These are phyloP conservation scores for Yamadazyma laniorum DNA, from an alignment of 805 yeast species.

Conservation along the genomic window DNA sequence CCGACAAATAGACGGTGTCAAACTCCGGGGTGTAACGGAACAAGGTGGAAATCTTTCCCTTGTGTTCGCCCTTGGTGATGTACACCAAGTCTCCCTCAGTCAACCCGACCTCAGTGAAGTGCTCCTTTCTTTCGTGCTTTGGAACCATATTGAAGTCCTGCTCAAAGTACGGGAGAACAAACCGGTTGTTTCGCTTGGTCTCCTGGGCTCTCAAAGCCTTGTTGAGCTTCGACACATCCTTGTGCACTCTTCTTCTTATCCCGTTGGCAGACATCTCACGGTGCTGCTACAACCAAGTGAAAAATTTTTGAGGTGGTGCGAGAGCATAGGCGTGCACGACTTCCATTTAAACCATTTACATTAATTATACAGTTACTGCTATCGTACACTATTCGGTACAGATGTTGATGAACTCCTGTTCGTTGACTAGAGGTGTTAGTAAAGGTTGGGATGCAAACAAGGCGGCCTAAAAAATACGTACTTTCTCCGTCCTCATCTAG, in stretches of 20 bases:
- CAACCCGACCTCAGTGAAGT: conserved; percentile 56
- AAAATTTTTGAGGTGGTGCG: conserved; percentile 12
- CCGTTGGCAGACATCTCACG: conserved; percentile 29
- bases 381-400: conserved; percentile 64
- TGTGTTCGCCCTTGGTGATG: conserved; percentile 63
- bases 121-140: conserved; percentile 35
- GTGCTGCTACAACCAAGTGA: conserved; percentile 9
- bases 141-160: conserved; percentile 20
- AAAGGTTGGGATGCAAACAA: conserved; percentile 7
- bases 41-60: conserved; percentile 73
- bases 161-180: conserved; percentile 37
- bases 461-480: conserved; percentile 28
- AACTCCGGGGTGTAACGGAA: conserved; percentile 56
- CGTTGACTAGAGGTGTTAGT: conserved; percentile 54
- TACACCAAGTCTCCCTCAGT: conserved; percentile 78
- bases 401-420: conserved; percentile 85
- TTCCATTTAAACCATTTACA: neutral
- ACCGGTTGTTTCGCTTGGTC: conserved; percentile 21
- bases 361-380: conserved; percentile 7
- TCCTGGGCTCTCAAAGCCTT: conserved; percentile 28
- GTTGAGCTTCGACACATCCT: conserved; percentile 34
- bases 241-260: conserved; percentile 34
- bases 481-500: conserved; percentile 93
- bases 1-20: conserved; percentile 65
- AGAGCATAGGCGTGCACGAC: neutral